These are phyloP conservation scores for Heterobasidion irregulare DNA, from an alignment of 1,284 basidiomycete genomes.

Conservation along the genomic window DNA sequence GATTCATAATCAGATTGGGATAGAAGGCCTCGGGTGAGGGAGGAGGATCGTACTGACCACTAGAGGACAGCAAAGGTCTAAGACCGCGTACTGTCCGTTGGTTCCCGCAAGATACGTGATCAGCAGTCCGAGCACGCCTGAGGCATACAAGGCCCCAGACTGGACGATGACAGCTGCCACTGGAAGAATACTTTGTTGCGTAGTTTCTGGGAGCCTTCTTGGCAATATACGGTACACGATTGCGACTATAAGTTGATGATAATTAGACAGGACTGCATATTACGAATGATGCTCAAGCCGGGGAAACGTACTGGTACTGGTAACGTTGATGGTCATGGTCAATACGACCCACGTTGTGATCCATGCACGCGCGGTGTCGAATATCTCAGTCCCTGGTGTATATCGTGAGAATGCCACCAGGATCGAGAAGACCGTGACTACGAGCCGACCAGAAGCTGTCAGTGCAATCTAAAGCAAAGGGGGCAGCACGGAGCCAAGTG, in stretches of 20 bases:
- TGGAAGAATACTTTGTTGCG: neutral
- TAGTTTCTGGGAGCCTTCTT: neutral
- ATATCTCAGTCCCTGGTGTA: neutral
- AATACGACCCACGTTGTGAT: neutral
- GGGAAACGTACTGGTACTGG: neutral
- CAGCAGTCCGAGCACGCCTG: neutral
- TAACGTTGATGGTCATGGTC: neutral
- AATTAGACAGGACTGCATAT: no score
- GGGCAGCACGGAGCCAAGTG: neutral
- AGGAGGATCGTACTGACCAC: neutral
- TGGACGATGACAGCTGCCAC: neutral
- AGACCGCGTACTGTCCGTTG: neutral
- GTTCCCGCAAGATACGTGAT: neutral
- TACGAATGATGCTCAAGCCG: no score
- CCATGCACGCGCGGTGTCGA: neutral
- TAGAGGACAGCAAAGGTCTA: neutral
- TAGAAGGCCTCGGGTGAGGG: neutral
- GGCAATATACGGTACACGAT: neutral
- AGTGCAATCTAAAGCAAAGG: neutral
- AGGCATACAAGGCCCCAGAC: neutral
- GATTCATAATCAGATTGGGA: neutral
- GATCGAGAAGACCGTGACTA: neutral
- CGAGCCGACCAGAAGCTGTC: neutral
- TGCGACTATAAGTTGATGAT: neutral
- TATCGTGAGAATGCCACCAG: neutral